phyloP scores from a whole-genome alignment of 2,329 filamentous ascomycete species.

The Penicillium olsonii region DNA sequence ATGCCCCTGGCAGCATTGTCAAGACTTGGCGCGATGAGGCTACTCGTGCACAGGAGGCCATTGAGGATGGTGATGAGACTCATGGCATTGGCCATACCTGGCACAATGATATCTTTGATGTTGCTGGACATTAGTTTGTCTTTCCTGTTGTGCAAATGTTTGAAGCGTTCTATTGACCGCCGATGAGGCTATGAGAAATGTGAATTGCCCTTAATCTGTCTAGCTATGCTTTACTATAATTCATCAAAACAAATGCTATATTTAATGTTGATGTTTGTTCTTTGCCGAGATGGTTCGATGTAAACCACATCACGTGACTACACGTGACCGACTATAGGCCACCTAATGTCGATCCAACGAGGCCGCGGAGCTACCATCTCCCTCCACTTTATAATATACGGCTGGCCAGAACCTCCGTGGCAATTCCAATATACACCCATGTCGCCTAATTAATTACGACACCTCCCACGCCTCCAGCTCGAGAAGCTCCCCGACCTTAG shows the following conservation, averaged over 20 bases:
- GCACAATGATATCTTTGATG: slow-evolving; percentile 81
- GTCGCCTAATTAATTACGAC: not conserved
- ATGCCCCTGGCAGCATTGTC: slow-evolving; percentile 85
- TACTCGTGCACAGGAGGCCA: slow-evolving; percentile 65
- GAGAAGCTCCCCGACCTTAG: slow-evolving; percentile 1
- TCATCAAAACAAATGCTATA: no score
- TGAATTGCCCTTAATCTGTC: not conserved
- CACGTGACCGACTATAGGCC: slow-evolving; percentile 24
- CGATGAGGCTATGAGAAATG: slow-evolving; percentile 1
- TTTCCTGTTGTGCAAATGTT: not conserved
- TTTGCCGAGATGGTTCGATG: no score
- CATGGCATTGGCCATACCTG: slow-evolving; percentile 60
- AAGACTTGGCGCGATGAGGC: slow-evolving; percentile 88
- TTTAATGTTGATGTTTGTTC: no score
- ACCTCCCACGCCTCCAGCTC: not conserved
- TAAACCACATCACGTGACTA: not conserved
- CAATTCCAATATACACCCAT: not conserved
- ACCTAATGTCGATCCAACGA: slow-evolving; percentile 12
- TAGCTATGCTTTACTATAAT: no score
- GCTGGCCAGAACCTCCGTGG: not conserved
- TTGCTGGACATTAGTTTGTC: slow-evolving; percentile 26
- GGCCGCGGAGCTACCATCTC: slow-evolving; percentile 5
- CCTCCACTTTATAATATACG: not conserved
- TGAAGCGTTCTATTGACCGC: not conserved
- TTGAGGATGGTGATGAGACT: slow-evolving; percentile 68